These are phyloP conservation scores for Heritiera fomes DNA, from an alignment of 345 rosid genomes.

Conservation along the genomic window DNA sequence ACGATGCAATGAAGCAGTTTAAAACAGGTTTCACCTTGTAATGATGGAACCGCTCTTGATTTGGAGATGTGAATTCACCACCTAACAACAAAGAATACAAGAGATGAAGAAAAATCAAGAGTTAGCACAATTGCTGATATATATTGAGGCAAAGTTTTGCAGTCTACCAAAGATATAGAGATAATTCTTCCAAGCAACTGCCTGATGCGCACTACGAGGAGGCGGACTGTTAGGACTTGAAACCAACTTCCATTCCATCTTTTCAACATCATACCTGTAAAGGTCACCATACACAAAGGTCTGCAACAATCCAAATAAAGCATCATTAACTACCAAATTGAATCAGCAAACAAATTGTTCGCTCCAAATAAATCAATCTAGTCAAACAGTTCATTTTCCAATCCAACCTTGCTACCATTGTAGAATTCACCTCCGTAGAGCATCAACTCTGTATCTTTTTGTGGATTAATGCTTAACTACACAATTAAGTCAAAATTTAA, in stretches of 20 bases:
- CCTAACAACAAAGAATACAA: constrained; percentile 42
- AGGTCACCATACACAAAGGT: constrained; percentile 91
- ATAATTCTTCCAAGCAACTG: constrained; percentile 94
- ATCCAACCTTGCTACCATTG: constrained; percentile 82
- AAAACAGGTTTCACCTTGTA: constrained; percentile 61
- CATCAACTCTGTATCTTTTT: constrained; percentile 82
- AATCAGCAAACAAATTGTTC: background rate
- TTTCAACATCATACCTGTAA: constrained; percentile 84
- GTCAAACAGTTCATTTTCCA: background rate
- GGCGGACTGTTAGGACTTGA: constrained; percentile 98
- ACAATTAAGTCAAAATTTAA: constrained; percentile 10
- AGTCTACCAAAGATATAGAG: constrained; percentile 83
- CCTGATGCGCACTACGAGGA: constrained; percentile 98
- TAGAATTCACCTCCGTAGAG: constrained; percentile 93
- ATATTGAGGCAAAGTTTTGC: constrained; percentile 10
- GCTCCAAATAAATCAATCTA: background rate
- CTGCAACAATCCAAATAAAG: constrained; percentile 42
- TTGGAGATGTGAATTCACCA: constrained; percentile 96
- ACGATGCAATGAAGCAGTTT: background rate
- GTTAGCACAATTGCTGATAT: background rate
- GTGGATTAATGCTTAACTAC: constrained; percentile 77
- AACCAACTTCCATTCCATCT: constrained; percentile 81
- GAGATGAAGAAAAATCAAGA: background rate
- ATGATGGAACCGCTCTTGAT: constrained; percentile 95
- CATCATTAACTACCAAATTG: background rate